Evolutionary conservation across 306 rosid species (phyloP), one percentile per base, ranked within the genome.

Genomic region (Quercus agrifolia): DNA sequence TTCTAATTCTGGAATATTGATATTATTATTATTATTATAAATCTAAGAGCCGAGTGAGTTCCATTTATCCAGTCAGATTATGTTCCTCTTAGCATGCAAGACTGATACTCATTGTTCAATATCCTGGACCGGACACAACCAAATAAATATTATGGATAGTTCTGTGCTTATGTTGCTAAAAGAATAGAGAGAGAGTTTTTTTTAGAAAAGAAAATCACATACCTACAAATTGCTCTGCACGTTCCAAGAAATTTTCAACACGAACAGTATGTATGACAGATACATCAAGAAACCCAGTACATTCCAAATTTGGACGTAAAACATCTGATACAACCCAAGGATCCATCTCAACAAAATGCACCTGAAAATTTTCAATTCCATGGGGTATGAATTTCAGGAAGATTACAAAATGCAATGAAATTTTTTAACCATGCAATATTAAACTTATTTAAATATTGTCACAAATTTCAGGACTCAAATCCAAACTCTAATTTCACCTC

Each of bases 281-380:
- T 27, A 28, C 87, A 85, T 93, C 96, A 63, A 91, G 88, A 85
- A 93, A 95, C 74, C 95, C 94, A 61, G 99, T 95, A 87, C 77
- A 87, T 82, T 91, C 90, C 84, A 95, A 86, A 81, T 95, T 93
- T 61, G 96, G 97, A 59, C 87, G 88, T 73, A 95, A 83, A 76
- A 95, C 96, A 78, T 93, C 88, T 25, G 99, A 87, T 64, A 95
- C 82, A 56, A 95, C 97, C 99, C 99, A 95, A 66, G 98, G 98
- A 87, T 91, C 99, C 98, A 93, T 93, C 89, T 95, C 99, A 67
- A 95, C 92, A 83, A 95, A 95, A 80, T 95, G 99, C 59, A 88
- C 99, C 98, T 95, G 80, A 64, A 90, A 77, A 18, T 31, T 73
- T 70, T 70, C 62, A 71, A 81, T 52, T 64, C 74, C 23, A 41